Percentiles rank a stretch among this genome's conserved stretches.
These are phyloP conservation scores for Exophiala dermatitidis DNA, from an alignment of 2,329 filamentous ascomycete genomes.

Conservation along the genomic window DNA sequence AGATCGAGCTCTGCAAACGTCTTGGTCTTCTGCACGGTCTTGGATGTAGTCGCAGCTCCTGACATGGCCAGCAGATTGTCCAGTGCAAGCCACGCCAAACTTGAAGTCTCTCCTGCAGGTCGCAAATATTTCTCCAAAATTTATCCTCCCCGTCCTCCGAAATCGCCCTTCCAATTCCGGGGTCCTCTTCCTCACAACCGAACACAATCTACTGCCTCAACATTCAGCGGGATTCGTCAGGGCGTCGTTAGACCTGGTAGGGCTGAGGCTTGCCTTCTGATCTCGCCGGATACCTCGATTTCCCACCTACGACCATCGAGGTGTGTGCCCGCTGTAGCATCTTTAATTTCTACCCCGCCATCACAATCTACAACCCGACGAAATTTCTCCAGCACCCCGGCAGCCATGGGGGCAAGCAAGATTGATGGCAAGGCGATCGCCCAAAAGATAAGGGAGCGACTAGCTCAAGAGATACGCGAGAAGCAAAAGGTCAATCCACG, in stretches of 20 bases:
- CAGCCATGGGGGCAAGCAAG: slow-evolving; percentile 75
- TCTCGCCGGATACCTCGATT: neutral
- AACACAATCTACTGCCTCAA: slow-evolving; percentile 5
- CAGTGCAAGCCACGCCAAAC: slow-evolving; percentile 4
- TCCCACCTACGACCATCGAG: neutral
- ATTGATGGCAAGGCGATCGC: slow-evolving; percentile 96
- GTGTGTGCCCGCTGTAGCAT: neutral
- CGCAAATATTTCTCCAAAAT: slow-evolving; percentile 12
- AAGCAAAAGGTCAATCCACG: slow-evolving; percentile 76
- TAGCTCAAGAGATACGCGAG: slow-evolving; percentile 72
- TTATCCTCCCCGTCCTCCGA: slow-evolving; percentile 11
- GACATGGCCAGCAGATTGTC: slow-evolving; percentile 21
- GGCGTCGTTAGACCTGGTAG: neutral
- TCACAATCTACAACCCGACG: slow-evolving; percentile 22
- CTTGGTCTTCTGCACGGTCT: slow-evolving; percentile 4
- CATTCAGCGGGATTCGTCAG: slow-evolving; percentile 4
- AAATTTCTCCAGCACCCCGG: slow-evolving; percentile 47
- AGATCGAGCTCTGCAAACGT: slow-evolving; percentile 6
- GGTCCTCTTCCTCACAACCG: neutral
- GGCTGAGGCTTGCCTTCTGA: slow-evolving; percentile 1
- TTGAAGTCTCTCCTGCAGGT: slow-evolving; percentile 10
- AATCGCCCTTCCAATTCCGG: slow-evolving; percentile 9
- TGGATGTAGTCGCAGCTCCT: slow-evolving; percentile 6
- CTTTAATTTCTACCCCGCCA: slow-evolving; percentile 16
- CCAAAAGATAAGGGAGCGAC: slow-evolving; percentile 75